Evolutionary conservation across 1,139 yeast genomes (phyloP).

Genomic region (Pichia sp.): DNA sequence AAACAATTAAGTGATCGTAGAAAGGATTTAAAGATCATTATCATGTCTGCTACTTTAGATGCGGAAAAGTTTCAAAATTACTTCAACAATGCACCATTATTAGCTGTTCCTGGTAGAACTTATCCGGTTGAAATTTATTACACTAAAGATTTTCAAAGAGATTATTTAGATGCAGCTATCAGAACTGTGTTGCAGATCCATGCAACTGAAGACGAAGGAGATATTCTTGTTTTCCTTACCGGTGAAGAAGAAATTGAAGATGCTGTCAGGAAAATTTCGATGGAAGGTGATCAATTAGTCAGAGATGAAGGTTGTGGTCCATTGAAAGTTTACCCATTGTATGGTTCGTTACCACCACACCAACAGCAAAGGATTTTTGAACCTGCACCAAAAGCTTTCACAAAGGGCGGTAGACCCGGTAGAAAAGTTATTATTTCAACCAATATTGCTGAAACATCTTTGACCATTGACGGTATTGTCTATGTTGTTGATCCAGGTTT

Average conservation of each 20-base stretch:
- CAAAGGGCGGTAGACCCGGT: constrained; percentile 77
- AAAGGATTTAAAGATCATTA: constrained; percentile 81
- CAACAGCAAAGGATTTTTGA: constrained; percentile 92
- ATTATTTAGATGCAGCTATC: constrained; percentile 89
- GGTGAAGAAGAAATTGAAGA: constrained; percentile 99
- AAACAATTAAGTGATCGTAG: constrained; percentile 76
- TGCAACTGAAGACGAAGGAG: constrained; percentile 94
- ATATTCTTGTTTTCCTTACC: constrained; percentile 77
- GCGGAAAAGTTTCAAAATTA: constrained; percentile 92
- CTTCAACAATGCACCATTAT: constrained; percentile 84
- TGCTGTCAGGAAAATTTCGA: constrained; percentile 79
- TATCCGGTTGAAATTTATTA: constrained; percentile 95
- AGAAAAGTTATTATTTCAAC: constrained; percentile 92
- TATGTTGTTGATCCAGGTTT: constrained; percentile 98
- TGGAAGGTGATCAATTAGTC: constrained; percentile 82
- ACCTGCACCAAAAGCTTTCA: constrained; percentile 65
- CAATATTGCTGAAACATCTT: constrained; percentile 94
- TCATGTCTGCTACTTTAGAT: constrained; percentile 97
- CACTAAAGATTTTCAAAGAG: constrained; percentile 94
- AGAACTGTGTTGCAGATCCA: constrained; percentile 93
- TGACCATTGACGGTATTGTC: constrained; percentile 95
- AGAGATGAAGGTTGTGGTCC: constrained; percentile 92
- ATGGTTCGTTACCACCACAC: constrained; percentile 93
- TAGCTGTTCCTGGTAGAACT: constrained; percentile 97
- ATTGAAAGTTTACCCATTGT: constrained; percentile 78